These are phyloP conservation scores for Alternaria incomplexa DNA, from an alignment of 2,329 filamentous ascomycete genomes.

Conservation along the genomic window DNA sequence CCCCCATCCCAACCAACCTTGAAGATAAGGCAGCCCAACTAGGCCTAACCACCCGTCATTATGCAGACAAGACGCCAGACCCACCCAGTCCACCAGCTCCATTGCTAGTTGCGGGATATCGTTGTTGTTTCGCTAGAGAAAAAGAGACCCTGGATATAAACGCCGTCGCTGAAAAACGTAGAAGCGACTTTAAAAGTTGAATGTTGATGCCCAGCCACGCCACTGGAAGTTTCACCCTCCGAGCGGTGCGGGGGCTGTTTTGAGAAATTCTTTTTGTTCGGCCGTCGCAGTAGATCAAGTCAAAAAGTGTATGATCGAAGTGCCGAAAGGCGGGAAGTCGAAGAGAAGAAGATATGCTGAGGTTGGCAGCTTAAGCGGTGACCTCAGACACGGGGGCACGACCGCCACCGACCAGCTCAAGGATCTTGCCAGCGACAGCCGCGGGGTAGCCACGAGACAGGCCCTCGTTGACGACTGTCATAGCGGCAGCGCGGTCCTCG, in stretches of 20 bases:
- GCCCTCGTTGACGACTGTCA: constrained; percentile 86
- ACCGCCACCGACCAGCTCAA: constrained; percentile 73
- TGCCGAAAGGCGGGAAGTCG: background rate
- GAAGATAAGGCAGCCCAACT: constrained; percentile 1
- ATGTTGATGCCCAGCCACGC: constrained; percentile 27
- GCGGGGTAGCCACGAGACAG: constrained; percentile 86
- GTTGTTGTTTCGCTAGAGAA: constrained; percentile 5
- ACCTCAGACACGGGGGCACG: constrained; percentile 29
- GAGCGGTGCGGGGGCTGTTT: constrained; percentile 24
- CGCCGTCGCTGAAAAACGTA: constrained; percentile 31
- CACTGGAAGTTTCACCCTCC: constrained; percentile 8
- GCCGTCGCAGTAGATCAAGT: constrained; percentile 22
- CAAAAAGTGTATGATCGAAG: constrained; percentile 18
- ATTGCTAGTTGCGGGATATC: constrained; percentile 17
- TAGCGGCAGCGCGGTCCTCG: constrained; percentile 78
- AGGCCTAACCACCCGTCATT: constrained; percentile 1
- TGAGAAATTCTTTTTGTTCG: constrained; percentile 22
- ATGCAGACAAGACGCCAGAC: constrained; percentile 6
- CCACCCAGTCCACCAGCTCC: constrained; percentile 13
- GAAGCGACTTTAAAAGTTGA: constrained; percentile 24
- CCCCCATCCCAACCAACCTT: background rate
- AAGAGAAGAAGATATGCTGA: constrained; percentile 11
- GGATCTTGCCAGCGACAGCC: constrained; percentile 91
- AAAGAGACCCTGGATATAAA: constrained; percentile 16
- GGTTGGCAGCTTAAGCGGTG: constrained; percentile 13